Evolutionary conservation across 192 early-diverging fungal species (phyloP).

Genomic region (Coemansia sp.): DNA sequence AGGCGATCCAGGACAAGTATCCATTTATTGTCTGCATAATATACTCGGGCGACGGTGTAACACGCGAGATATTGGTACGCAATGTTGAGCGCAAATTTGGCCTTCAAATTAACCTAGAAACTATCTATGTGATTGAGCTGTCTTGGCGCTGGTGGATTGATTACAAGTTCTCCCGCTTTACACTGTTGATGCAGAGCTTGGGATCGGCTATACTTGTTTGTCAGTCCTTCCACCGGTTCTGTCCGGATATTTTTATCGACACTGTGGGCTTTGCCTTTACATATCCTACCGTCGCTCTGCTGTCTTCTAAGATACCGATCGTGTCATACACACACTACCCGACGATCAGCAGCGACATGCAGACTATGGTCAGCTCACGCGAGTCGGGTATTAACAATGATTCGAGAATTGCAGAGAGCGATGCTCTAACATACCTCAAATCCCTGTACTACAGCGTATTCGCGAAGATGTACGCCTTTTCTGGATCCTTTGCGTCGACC

Average conservation of each 20-base stretch:
- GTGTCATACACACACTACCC: slow-evolving; percentile 96
- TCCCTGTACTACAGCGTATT: slow-evolving; percentile 76
- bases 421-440: slow-evolving; percentile 37
- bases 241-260: slow-evolving; percentile 85
- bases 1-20: slow-evolving; percentile 72
- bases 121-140: slow-evolving; percentile 67
- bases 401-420: slow-evolving; percentile 55
- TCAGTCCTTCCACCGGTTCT: slow-evolving; percentile 67
- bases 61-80: slow-evolving; percentile 59
- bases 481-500: slow-evolving; percentile 75
- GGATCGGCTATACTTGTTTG: slow-evolving; percentile 73
- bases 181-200: slow-evolving; percentile 82
- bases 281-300: slow-evolving; percentile 70
- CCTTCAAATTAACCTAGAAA: slow-evolving; percentile 57
- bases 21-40: slow-evolving; percentile 68
- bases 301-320: slow-evolving; percentile 60
- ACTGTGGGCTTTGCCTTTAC: slow-evolving; percentile 96
- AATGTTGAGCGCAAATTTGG: slow-evolving; percentile 63
- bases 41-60: slow-evolving; percentile 74
- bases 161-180: slow-evolving; percentile 72
- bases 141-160: slow-evolving; percentile 66
- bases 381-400: slow-evolving; percentile 68
- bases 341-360: slow-evolving; percentile 91
- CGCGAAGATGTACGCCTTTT: slow-evolving; percentile 70
- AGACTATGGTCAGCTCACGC: slow-evolving; percentile 64